Conservation (phyloP, 2,329 filamentous ascomycete species). For the Diplodia corticola region DNA sequence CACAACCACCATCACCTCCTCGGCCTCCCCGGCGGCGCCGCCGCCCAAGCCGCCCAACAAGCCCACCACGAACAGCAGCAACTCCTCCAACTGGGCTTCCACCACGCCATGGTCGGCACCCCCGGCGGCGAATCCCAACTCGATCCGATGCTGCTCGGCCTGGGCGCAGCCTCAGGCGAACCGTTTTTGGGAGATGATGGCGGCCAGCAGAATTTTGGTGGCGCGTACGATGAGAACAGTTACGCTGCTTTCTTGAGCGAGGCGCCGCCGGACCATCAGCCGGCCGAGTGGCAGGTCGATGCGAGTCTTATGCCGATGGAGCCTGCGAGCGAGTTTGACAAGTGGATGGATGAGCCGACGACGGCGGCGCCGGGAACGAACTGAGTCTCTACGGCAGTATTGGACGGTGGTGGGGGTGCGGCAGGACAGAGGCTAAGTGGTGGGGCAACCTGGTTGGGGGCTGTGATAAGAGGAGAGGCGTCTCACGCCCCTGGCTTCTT, state of each 20-base stretch:
- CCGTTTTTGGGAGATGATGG: not conserved
- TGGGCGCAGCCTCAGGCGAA: constrained; percentile 22
- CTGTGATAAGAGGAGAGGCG: not conserved
- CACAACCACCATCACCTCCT: constrained; percentile 32
- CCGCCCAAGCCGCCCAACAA: no score
- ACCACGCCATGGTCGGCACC: not conserved
- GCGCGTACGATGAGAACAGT: not conserved
- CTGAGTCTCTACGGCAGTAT: no score
- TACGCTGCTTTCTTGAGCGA: constrained; percentile 1
- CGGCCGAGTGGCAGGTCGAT: constrained; percentile 40
- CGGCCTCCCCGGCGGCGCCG: constrained; percentile 43
- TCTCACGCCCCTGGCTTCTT: not conserved
- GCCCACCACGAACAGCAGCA: constrained; percentile 34
- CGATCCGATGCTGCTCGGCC: constrained; percentile 45
- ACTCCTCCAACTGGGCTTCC: constrained; percentile 34
- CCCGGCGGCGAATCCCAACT: constrained; percentile 28
- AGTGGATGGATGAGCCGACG: constrained; percentile 44
- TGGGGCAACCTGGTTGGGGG: not conserved
- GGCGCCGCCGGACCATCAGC: constrained; percentile 20
- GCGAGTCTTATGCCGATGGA: constrained; percentile 40
- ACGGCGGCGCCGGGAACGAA: not conserved
- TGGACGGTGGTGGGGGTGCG: no score
- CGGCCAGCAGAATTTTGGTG: not conserved
- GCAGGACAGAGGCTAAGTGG: not conserved
- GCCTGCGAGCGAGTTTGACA: constrained; percentile 48